These are phyloP conservation scores for Cordyceps fumosorosea DNA, from an alignment of 2,329 filamentous ascomycete species.

Conservation along the genomic window DNA sequence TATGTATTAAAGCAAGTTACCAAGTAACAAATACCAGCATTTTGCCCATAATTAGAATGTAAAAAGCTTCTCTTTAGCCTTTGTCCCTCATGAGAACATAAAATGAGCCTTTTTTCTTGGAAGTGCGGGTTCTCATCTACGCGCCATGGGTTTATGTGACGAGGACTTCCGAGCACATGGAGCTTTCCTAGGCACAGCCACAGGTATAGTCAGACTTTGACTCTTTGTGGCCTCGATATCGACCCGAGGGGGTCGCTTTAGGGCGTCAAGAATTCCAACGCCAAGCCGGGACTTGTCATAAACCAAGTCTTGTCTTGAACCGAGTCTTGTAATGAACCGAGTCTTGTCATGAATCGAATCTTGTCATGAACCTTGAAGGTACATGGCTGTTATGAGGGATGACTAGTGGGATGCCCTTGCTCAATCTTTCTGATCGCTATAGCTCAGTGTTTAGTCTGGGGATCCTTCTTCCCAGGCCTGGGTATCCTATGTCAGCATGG, in stretches of 20 bases:
- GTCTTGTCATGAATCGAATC: too few species aligned
- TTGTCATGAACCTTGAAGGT: too few species aligned
- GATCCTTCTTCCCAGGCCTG: too few species aligned
- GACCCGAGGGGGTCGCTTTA: neutral
- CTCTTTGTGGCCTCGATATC: neutral
- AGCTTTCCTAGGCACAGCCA: neutral
- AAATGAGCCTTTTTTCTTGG: neutral
- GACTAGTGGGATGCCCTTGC: too few species aligned
- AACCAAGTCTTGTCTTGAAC: too few species aligned
- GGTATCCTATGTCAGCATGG: too few species aligned
- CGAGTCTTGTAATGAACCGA: too few species aligned
- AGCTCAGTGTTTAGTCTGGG: too few species aligned
- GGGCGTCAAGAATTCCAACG: neutral
- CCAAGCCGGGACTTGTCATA: too few species aligned
- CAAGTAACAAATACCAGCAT: neutral
- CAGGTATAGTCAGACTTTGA: neutral
- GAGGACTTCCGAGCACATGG: neutral
- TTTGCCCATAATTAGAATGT: neutral
- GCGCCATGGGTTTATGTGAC: neutral
- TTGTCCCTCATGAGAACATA: neutral
- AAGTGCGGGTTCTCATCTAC: neutral
- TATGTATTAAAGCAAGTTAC: neutral
- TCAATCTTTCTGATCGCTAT: too few species aligned
- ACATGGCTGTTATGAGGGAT: too few species aligned
- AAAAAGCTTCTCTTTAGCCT: neutral